These are phyloP conservation scores for Hordeum pubiflorum DNA, from an alignment of 202 grass and related monocot genomes.

Conservation along the genomic window DNA sequence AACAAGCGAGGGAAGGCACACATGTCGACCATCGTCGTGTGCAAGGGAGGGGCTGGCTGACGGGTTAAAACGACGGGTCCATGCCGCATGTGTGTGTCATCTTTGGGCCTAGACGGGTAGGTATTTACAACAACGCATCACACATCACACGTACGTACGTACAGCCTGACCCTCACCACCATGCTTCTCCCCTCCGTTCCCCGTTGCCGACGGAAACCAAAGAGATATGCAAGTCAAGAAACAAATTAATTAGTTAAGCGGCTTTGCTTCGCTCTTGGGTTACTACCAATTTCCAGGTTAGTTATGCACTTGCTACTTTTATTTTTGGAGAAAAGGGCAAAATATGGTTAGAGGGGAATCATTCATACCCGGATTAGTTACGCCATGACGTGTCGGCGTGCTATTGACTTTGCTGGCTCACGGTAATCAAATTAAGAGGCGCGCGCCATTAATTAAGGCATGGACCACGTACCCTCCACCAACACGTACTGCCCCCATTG, in stretches of 20 bases:
- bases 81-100: neutral
- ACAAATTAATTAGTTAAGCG: too few species aligned
- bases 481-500: neutral
- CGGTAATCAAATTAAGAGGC: neutral
- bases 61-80: neutral
- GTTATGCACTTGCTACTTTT: too few species aligned
- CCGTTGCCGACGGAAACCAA: neutral
- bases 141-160: neutral
- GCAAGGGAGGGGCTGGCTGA: neutral
- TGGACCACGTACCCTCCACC: neutral
- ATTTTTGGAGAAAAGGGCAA: too few species aligned
- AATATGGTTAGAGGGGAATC: neutral
- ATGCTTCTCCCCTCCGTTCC: too few species aligned
- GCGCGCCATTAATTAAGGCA: neutral
- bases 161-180: too few species aligned
- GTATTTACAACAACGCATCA: neutral
- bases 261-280: neutral
- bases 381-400: neutral
- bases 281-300: neutral
- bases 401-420: neutral
- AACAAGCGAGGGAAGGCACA: neutral
- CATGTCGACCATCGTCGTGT: neutral
- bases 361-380: neutral
- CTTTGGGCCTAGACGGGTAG: neutral
- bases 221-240: too few species aligned